These are phyloP conservation scores for Aspergillus fumigatiaffinis DNA, from an alignment of 2,329 filamentous ascomycete species.

Conservation along the genomic window DNA sequence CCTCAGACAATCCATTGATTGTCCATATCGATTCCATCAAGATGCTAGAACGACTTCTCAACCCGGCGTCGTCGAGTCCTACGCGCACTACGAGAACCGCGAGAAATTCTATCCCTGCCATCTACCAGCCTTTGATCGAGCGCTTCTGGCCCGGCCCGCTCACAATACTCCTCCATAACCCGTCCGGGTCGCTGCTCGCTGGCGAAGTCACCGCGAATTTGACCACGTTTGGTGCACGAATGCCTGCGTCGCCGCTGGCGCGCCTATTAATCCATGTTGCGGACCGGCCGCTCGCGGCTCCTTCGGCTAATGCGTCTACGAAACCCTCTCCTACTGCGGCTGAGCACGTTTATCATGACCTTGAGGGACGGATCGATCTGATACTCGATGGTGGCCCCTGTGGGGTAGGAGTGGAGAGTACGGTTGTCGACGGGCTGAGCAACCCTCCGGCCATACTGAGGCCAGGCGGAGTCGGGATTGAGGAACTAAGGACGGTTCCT, in stretches of 20 bases:
- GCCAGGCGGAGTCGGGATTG: slow-evolving; percentile 82
- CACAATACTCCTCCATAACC: slow-evolving; percentile 82
- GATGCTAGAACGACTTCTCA: slow-evolving; percentile 66
- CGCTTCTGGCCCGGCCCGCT: slow-evolving; percentile 93
- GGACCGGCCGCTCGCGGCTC: slow-evolving; percentile 77
- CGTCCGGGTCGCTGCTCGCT: slow-evolving; percentile 65
- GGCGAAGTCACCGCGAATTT: slow-evolving; percentile 89
- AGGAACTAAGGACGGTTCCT: slow-evolving; percentile 66
- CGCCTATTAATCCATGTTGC: slow-evolving; percentile 78
- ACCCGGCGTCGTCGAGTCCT: slow-evolving; percentile 27
- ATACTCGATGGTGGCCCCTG: slow-evolving; percentile 88
- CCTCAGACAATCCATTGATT: slow-evolving; percentile 92
- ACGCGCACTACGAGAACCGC: slow-evolving; percentile 28
- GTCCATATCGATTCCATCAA: slow-evolving; percentile 79
- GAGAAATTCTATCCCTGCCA: slow-evolving; percentile 55
- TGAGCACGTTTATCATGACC: slow-evolving; percentile 80
- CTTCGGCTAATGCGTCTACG: slow-evolving; percentile 91
- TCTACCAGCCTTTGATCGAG: slow-evolving; percentile 74
- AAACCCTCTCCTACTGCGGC: slow-evolving; percentile 89
- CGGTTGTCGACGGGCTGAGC: slow-evolving; percentile 87
- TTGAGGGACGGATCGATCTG: slow-evolving; percentile 74
- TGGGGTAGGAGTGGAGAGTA: slow-evolving; percentile 89
- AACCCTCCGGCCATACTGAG: slow-evolving; percentile 76
- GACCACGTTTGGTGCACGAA: slow-evolving; percentile 79
- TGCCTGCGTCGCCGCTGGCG: slow-evolving; percentile 82